phyloP scores from a whole-genome alignment of 352 stramenopile genomes.

The Halophytophthora batemanensis region DNA sequence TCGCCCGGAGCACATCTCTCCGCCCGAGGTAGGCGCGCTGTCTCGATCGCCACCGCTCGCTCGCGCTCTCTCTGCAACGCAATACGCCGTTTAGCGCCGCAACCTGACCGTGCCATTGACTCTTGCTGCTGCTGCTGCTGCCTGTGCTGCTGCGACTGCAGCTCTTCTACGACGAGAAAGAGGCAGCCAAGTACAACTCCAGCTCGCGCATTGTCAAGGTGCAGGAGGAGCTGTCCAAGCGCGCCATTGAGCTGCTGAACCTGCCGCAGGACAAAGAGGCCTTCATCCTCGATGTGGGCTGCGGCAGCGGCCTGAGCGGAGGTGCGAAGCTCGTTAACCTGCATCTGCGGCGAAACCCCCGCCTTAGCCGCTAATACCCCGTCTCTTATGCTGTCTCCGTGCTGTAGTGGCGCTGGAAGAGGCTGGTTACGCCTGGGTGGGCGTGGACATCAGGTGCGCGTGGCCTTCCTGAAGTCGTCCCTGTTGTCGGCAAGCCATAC shows the following conservation, averaged over 20 bases:
- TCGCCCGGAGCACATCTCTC: slow-evolving; percentile 83
- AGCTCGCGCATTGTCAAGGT: slow-evolving; percentile 92
- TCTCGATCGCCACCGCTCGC: too few species aligned
- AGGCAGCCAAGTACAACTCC: slow-evolving; percentile 92
- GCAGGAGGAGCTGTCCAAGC: slow-evolving; percentile 94
- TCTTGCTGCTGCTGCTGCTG: not conserved
- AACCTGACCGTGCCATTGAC: not conserved
- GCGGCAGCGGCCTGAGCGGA: slow-evolving; percentile 95
- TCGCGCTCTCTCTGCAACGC: slow-evolving; percentile 10
- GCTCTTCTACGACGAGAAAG: slow-evolving; percentile 92
- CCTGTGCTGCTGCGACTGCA: slow-evolving; percentile 21
- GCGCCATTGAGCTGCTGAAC: slow-evolving; percentile 97
- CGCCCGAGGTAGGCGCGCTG: slow-evolving; percentile 85
- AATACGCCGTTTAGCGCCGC: not conserved
- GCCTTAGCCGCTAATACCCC: too few species aligned
- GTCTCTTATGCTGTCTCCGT: slow-evolving; percentile 16
- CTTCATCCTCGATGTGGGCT: slow-evolving; percentile 97
- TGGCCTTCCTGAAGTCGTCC: not conserved
- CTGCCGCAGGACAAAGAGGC: slow-evolving; percentile 81
- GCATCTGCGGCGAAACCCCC: too few species aligned
- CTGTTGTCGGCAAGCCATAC: too few species aligned
- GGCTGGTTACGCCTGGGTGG: slow-evolving; percentile 96
- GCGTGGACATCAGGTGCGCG: slow-evolving; percentile 92
- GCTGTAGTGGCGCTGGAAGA: slow-evolving; percentile 79
- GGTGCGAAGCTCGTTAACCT: slow-evolving; percentile 33